Conservation (phyloP, 768 basidiomycete species). For the Clitopilus passeckerianus region DNA sequence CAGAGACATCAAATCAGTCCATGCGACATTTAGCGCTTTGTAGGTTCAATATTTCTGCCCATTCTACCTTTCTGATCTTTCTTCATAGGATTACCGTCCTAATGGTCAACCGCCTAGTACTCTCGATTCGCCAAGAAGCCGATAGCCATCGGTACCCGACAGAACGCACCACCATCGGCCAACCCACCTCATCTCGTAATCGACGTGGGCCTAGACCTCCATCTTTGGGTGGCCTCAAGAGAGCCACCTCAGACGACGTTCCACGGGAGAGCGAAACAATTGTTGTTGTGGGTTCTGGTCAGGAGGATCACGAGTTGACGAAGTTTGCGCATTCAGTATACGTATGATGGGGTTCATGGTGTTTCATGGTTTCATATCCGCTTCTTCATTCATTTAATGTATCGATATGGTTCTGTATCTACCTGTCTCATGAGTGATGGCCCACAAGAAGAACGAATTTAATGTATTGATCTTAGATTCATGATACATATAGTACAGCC, state of each 20-base stretch:
- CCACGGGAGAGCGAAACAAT: background rate
- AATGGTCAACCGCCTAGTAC: background rate
- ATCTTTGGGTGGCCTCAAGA: background rate
- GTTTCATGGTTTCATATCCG: background rate
- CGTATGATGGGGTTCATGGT: background rate
- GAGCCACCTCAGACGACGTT: background rate
- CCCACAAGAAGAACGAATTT: background rate
- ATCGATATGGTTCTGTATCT: background rate
- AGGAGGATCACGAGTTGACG: background rate
- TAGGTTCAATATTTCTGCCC: background rate
- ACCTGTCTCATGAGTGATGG: background rate
- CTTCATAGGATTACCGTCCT: background rate
- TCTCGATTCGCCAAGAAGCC: background rate
- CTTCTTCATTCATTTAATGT: too few relatives aligned
- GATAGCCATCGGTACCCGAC: background rate
- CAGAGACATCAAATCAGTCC: background rate
- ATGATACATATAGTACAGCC: background rate
- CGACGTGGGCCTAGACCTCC: background rate
- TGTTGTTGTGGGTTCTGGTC: background rate
- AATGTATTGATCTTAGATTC: background rate
- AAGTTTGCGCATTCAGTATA: background rate
- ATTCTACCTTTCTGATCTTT: background rate
- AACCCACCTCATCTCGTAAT: background rate
- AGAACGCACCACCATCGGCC: background rate
- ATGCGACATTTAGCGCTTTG: background rate